Evolutionary conservation across 768 basidiomycete species (phyloP).

Genomic region (Neoboletus magnificus): DNA sequence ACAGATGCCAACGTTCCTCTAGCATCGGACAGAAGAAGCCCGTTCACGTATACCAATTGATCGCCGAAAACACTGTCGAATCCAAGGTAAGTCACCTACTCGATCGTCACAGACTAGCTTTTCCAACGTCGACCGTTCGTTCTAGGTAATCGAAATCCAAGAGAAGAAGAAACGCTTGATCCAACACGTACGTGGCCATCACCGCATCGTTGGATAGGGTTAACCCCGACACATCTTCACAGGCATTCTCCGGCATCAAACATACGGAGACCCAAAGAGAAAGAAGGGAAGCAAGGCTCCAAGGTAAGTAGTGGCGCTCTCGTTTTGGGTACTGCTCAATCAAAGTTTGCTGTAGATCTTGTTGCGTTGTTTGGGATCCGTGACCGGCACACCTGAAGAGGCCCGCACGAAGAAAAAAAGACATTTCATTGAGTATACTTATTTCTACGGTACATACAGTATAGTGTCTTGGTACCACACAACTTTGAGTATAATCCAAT

Average conservation of each 20-base stretch:
- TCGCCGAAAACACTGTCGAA: conserved; percentile 87
- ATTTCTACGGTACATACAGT: conserved; percentile 12
- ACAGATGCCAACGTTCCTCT: conserved; percentile 2
- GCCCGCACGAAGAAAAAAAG: background rate
- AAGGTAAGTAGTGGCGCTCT: conserved; percentile 48
- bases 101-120: background rate
- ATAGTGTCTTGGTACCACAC: conserved; percentile 9
- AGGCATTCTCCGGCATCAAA: conserved; percentile 87
- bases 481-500: conserved; percentile 3
- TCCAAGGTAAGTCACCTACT: conserved; percentile 54
- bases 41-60: conserved; percentile 86
- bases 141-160: conserved; percentile 77
- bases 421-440: background rate
- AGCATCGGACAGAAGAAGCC: conserved; percentile 79
- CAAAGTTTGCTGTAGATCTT: conserved; percentile 44
- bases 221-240: background rate
- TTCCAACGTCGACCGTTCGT: background rate
- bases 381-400: conserved; percentile 8
- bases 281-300: conserved; percentile 76
- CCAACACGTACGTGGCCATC: conserved; percentile 50
- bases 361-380: conserved; percentile 54
- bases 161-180: conserved; percentile 79
- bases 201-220: background rate
- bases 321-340: background rate
- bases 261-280: conserved; percentile 70